Percentiles rank a stretch among this genome's conserved stretches.
Evolutionary conservation across 2,329 filamentous ascomycete genomes (phyloP).

Genomic region (Coniochaeta hoffmannii): DNA sequence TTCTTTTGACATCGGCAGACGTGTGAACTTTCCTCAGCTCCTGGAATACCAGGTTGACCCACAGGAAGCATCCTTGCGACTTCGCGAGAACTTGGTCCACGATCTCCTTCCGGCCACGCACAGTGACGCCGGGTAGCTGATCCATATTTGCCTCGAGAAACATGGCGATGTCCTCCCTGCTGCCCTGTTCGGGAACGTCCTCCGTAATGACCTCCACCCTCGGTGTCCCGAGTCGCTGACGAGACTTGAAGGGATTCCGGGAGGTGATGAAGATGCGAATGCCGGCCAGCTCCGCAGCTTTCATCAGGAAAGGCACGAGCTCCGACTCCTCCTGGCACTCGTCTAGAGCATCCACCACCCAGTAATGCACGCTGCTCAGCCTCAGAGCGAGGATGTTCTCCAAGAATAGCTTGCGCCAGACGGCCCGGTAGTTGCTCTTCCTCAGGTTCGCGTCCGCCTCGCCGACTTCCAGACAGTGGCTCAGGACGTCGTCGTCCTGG

Average conservation of each 20-base stretch:
- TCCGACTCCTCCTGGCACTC: slow-evolving; percentile 17
- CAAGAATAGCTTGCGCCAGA: slow-evolving; percentile 19
- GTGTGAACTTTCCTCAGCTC: slow-evolving; percentile 20
- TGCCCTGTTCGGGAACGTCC: slow-evolving; percentile 15
- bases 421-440: slow-evolving; percentile 13
- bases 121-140: slow-evolving; percentile 12
- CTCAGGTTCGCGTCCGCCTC: slow-evolving; percentile 11
- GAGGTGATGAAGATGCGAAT: slow-evolving; percentile 20
- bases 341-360: slow-evolving; percentile 25
- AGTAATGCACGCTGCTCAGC: slow-evolving; percentile 17
- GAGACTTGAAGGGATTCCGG: slow-evolving; percentile 11
- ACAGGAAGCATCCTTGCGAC: slow-evolving; percentile 21
- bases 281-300: slow-evolving; percentile 16
- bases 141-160: slow-evolving; percentile 16
- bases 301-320: slow-evolving; percentile 13
- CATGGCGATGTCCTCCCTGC: slow-evolving; percentile 15
- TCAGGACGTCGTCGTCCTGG: slow-evolving; percentile 13
- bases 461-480: slow-evolving; percentile 7
- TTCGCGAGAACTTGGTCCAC: slow-evolving; percentile 15
- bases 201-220: slow-evolving; percentile 12
- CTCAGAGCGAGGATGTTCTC: slow-evolving; percentile 14
- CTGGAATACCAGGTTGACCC: slow-evolving; percentile 18
- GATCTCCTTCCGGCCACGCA: slow-evolving; percentile 4
- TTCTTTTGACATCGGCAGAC: slow-evolving; percentile 13
- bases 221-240: not conserved